Conservation (phyloP, 2,329 filamentous ascomycete genomes). For the Fusarium pseudograminearum region DNA sequence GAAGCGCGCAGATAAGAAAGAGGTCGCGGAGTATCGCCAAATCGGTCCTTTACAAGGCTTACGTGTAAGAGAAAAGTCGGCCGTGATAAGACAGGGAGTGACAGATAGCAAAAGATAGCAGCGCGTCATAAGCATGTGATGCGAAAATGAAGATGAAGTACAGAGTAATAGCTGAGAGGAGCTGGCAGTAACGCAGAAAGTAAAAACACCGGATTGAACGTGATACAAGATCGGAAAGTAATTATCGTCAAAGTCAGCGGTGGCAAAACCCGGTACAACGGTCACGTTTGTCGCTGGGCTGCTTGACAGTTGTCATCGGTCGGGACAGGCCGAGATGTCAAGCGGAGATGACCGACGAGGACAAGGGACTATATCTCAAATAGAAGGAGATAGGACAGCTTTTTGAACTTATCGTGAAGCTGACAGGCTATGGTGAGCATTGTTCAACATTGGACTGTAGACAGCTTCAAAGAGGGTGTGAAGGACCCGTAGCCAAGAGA, state of each 20-base stretch:
- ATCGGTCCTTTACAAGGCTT: constrained; percentile 1
- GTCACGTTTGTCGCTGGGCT: not conserved
- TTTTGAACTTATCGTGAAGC: constrained; percentile 4
- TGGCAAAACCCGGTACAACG: constrained; percentile 5
- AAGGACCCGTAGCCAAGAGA: constrained; percentile 15
- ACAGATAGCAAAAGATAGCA: not conserved
- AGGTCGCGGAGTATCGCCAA: not conserved
- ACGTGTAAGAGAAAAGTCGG: not conserved
- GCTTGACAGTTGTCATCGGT: constrained; percentile 1
- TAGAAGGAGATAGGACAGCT: constrained; percentile 25
- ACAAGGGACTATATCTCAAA: constrained; percentile 14
- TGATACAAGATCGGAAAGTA: not conserved
- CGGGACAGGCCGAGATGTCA: constrained; percentile 28
- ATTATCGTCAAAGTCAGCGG: not conserved
- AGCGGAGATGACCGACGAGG: constrained; percentile 30
- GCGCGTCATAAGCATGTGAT: not conserved
- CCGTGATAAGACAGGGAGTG: not conserved
- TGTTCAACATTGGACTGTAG: not conserved
- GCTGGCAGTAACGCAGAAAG: not conserved
- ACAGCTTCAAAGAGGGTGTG: constrained; percentile 9
- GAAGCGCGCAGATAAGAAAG: not conserved
- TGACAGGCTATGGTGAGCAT: constrained; percentile 9
- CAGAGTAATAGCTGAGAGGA: not conserved
- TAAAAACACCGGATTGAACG: not conserved
- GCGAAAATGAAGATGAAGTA: not conserved